phyloP scores from a whole-genome alignment of 2,329 filamentous ascomycete genomes.

The Colletotrichum tanaceti region DNA sequence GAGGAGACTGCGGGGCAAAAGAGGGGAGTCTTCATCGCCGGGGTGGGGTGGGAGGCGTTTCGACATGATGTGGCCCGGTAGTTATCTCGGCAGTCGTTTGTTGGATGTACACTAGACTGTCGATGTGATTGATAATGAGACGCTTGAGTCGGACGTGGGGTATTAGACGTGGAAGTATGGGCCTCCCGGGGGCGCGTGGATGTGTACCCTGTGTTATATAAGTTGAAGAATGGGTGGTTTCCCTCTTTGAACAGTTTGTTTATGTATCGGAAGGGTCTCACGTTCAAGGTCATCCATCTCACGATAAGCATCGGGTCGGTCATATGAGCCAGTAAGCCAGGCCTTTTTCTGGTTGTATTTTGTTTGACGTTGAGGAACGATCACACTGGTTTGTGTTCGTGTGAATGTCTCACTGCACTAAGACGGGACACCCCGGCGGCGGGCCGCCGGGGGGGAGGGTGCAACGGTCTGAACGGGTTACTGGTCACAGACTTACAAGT shows the following conservation, averaged over 20 bases:
- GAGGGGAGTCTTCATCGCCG: slow-evolving; percentile 18
- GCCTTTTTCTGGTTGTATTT: not conserved
- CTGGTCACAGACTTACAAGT: too few species aligned
- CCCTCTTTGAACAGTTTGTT: too few species aligned
- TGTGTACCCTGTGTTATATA: not conserved
- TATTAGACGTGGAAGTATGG: not conserved
- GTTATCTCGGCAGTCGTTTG: not conserved
- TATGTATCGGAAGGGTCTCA: too few species aligned
- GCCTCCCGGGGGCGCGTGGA: too few species aligned
- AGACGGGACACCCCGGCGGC: slow-evolving; percentile 23
- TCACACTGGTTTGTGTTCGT: slow-evolving; percentile 11
- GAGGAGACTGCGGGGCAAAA: slow-evolving; percentile 14
- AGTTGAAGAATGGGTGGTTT: not conserved
- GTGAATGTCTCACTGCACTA: slow-evolving; percentile 12
- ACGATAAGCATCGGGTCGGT: slow-evolving; percentile 3
- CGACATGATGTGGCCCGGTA: slow-evolving; percentile 23
- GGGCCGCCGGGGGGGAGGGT: slow-evolving; percentile 34
- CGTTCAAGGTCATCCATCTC: slow-evolving; percentile 1
- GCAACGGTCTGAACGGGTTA: slow-evolving; percentile 15
- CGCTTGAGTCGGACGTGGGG: too few species aligned
- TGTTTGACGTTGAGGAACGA: not conserved
- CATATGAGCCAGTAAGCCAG: not conserved
- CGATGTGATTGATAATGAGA: too few species aligned
- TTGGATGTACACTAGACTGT: not conserved
- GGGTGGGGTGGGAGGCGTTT: slow-evolving; percentile 9